These are phyloP conservation scores for Blastomyces percursus DNA, from an alignment of 2,329 filamentous ascomycete genomes.

Conservation along the genomic window DNA sequence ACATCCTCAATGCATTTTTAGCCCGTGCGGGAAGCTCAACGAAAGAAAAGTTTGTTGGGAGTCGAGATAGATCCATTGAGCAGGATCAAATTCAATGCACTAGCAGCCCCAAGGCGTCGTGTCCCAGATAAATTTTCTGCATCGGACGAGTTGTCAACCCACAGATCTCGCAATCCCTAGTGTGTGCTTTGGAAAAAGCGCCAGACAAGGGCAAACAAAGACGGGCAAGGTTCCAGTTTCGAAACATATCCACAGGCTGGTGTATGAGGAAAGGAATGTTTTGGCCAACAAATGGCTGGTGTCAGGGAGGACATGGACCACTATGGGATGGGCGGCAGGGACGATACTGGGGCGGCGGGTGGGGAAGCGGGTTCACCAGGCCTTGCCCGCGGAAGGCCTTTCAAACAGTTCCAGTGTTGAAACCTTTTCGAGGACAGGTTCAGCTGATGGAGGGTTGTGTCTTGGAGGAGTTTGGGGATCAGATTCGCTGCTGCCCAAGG, in stretches of 20 bases:
- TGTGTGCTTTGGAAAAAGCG: background rate
- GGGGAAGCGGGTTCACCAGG: background rate
- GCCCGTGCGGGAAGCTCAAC: background rate
- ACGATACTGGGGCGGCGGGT: background rate
- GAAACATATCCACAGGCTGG: conserved; percentile 4
- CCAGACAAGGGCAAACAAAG: background rate
- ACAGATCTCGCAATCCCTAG: background rate
- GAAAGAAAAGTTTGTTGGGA: background rate
- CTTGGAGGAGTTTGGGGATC: conserved; percentile 15
- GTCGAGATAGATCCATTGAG: background rate
- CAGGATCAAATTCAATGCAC: background rate
- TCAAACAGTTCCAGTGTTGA: background rate
- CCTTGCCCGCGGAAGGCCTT: background rate
- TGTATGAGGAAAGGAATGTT: background rate
- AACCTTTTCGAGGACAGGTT: conserved; percentile 8
- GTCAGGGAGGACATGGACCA: conserved; percentile 3
- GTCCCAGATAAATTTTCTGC: background rate
- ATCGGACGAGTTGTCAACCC: background rate
- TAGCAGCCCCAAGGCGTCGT: background rate
- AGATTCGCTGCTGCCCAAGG: conserved; percentile 15
- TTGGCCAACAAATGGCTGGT: background rate
- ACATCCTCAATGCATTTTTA: background rate
- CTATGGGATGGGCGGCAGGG: background rate
- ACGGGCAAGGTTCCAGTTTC: conserved; percentile 1
- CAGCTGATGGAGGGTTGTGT: conserved; percentile 18